Base-by-base conservation (phyloP, 2,329 filamentous ascomycete species). In the Curvularia hawaiiensis region DNA sequence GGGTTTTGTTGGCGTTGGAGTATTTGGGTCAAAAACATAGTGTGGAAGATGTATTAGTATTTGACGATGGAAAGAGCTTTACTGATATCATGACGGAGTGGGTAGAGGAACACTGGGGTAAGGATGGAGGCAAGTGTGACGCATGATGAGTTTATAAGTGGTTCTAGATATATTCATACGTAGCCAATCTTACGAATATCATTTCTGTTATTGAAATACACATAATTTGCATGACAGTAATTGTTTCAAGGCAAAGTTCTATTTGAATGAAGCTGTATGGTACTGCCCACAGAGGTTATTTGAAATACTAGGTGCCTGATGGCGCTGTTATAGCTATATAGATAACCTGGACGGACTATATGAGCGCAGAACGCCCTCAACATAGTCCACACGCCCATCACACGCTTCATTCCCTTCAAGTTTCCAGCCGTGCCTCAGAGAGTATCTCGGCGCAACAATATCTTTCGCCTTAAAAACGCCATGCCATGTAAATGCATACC, bases 1-100 rank as follows among this genome's bases (percentile, higher is more conserved):
- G 90, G 84, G 80, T 98, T 39, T 76, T 96, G 18, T 78, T 89
- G 11, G 92, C 92, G 3, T 79, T 97, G 60, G 86, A 88, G 58
- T 87, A 83, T 64, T 72, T 84, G 10, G 83, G 83, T 2, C 74
- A 83, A 50, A 79, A 79, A 57, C 79, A 83, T 63, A 76, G 78
- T 40, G 74, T 79, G 20, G 72, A 77, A 33, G 83, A 88, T 56
- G 83, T 84, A 31, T 74, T 78, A 38, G 71, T 75, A 16, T 87
- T 83, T 61, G 80, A 85, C 68, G 77, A 79, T 4, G 82, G 81
- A 0, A 80, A 79, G 71, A 85, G 78, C 16, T 76, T 89, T 64
- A 87, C 84, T 14, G 79, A 81, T 55, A 71, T 88, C 43, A 82
- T 89, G 62, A 78, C 81, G n/a, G 77, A 81, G 28, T 89, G 86